These are phyloP conservation scores for Candida qinlingensis DNA, from an alignment of 805 yeast species.

Conservation along the genomic window DNA sequence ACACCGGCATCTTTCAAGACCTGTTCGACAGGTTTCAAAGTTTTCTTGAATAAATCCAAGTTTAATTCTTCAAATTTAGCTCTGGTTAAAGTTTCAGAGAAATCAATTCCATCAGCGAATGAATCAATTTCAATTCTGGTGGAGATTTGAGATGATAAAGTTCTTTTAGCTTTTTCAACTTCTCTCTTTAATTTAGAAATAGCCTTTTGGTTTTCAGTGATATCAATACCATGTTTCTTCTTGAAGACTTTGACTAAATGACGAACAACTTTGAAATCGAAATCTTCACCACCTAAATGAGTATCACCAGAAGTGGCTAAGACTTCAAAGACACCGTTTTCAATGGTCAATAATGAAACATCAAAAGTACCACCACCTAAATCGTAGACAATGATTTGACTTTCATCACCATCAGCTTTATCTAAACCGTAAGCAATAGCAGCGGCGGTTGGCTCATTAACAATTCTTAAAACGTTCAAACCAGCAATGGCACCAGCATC, in stretches of 20 bases:
- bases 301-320: constrained; percentile 95
- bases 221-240: constrained; percentile 87
- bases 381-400: constrained; percentile 87
- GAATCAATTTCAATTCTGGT: constrained; percentile 96
- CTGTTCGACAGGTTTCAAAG: constrained; percentile 93
- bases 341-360: constrained; percentile 82
- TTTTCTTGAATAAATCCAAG: constrained; percentile 87
- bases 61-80: constrained; percentile 97
- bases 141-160: constrained; percentile 91
- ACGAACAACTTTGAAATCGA: constrained; percentile 82
- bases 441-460: constrained; percentile 95
- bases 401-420: constrained; percentile 64
- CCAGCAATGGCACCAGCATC: constrained; percentile 94
- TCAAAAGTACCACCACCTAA: constrained; percentile 98
- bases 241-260: constrained; percentile 84
- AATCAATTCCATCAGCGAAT: constrained; percentile 89
- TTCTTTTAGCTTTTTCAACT: constrained; percentile 97
- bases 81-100: constrained; percentile 91
- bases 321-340: constrained; percentile 89
- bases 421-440: constrained; percentile 96
- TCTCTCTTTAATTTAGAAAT: constrained; percentile 93
- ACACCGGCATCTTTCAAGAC: constrained; percentile 91
- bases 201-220: constrained; percentile 77
- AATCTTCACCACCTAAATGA: constrained; percentile 97
- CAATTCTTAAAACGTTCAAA: constrained; percentile 80